phyloP scores from a whole-genome alignment of 2,329 filamentous ascomycete species.

The Aschersonia sp. region DNA sequence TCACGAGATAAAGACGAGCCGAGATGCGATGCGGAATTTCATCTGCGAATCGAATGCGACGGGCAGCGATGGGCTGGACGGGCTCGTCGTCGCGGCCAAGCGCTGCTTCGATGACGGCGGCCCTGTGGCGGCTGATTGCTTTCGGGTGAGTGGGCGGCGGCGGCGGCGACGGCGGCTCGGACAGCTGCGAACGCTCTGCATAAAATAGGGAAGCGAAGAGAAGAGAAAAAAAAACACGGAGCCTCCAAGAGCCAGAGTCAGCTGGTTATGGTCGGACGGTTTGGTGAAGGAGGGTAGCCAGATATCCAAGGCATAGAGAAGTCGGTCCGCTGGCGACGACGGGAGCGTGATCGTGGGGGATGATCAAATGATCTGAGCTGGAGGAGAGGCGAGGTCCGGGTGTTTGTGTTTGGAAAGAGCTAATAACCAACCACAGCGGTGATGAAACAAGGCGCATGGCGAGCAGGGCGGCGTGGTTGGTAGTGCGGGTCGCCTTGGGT shows the following conservation, averaged over 20 bases:
- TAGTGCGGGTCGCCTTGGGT: neutral
- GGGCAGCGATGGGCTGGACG: neutral
- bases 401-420: constrained; percentile 1
- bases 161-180: too few relatives aligned
- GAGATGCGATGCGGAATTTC: neutral
- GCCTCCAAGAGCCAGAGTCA: too few relatives aligned
- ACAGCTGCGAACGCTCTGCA: too few relatives aligned
- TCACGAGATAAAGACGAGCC: neutral
- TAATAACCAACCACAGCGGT: constrained; percentile 1
- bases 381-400: neutral
- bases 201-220: too few relatives aligned
- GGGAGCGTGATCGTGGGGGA: neutral
- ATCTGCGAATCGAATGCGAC: neutral
- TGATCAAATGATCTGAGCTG: neutral
- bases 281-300: neutral
- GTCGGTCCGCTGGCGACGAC: neutral
- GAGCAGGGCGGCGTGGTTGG: neutral
- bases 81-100: too few relatives aligned
- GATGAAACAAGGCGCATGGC: constrained; percentile 6
- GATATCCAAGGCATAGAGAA: neutral
- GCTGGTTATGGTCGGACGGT: too few relatives aligned
- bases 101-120: too few relatives aligned
- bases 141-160: too few relatives aligned
- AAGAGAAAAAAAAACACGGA: too few relatives aligned
- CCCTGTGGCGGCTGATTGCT: too few relatives aligned